Conservation (phyloP, 768 basidiomycete genomes). For the Agaricus subrufescens region DNA sequence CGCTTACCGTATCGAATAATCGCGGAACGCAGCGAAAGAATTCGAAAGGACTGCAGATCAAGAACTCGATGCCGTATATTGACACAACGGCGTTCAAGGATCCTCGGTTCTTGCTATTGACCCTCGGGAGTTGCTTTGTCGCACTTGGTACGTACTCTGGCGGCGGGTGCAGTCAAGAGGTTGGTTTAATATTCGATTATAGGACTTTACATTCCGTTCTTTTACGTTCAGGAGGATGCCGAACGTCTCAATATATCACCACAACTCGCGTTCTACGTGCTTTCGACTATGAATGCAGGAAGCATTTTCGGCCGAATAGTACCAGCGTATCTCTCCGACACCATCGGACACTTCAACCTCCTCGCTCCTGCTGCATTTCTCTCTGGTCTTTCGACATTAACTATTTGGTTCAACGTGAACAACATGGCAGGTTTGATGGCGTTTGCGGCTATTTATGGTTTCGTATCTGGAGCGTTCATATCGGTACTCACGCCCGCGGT, state of each 20-base stretch:
- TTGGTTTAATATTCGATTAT: not conserved
- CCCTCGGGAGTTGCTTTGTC: conserved; percentile 50
- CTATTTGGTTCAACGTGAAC: conserved; percentile 50
- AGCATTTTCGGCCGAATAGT: conserved; percentile 60
- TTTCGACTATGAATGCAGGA: conserved; percentile 68
- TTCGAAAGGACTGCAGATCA: conserved; percentile 20
- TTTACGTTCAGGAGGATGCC: conserved; percentile 63
- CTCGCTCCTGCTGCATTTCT: conserved; percentile 59
- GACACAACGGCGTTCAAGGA: conserved; percentile 40
- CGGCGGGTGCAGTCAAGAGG: not conserved
- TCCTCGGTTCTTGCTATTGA: conserved; percentile 46
- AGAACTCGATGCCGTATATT: conserved; percentile 20
- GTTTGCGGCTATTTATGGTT: conserved; percentile 56
- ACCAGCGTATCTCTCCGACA: conserved; percentile 62
- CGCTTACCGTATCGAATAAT: conserved; percentile 38
- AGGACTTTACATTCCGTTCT: conserved; percentile 72
- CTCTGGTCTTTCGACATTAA: conserved; percentile 54
- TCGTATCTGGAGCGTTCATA: conserved; percentile 66
- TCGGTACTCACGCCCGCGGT: conserved; percentile 66
- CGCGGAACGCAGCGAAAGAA: not conserved
- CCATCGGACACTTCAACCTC: conserved; percentile 62
- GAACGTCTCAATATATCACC: conserved; percentile 29
- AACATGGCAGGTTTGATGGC: conserved; percentile 36
- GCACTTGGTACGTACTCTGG: conserved; percentile 46
- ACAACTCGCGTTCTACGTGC: conserved; percentile 44